Evolutionary conservation across 2,329 filamentous ascomycete species (phyloP).

Genomic region (Aureobasidium vineae): DNA sequence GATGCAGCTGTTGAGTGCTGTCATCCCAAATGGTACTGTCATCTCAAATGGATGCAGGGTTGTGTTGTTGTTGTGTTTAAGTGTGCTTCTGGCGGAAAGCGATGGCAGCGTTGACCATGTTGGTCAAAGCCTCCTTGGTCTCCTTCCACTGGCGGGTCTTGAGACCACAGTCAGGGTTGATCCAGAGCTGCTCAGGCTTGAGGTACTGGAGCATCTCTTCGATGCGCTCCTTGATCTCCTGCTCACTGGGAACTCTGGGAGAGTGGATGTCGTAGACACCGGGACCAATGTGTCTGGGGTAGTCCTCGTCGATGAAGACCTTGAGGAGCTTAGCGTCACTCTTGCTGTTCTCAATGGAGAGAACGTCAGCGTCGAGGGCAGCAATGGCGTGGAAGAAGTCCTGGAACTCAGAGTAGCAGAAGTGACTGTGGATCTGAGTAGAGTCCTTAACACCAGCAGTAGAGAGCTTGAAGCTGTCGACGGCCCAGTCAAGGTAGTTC

Average conservation of each 20-base stretch:
- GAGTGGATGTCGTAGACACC: conserved; percentile 99
- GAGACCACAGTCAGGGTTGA: conserved; percentile 98
- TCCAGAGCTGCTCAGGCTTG: conserved; percentile 98
- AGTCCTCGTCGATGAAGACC: conserved; percentile 96
- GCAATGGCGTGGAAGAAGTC: conserved; percentile 99
- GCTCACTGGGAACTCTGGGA: conserved; percentile 91
- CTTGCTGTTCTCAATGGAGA: conserved; percentile 99
- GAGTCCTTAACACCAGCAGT: conserved; percentile 90
- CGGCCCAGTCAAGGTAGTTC: conserved; percentile 95
- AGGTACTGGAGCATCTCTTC: conserved; percentile 96
- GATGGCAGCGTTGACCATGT: conserved; percentile 99
- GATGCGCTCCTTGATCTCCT: conserved; percentile 98
- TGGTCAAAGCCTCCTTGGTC: conserved; percentile 92
- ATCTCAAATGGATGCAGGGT: conserved; percentile 26
- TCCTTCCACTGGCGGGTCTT: conserved; percentile 99
- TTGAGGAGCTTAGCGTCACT: conserved; percentile 98
- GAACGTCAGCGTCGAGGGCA: conserved; percentile 94
- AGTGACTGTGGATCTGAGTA: conserved; percentile 99
- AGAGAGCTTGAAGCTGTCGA: conserved; percentile 95
- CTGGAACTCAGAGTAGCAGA: conserved; percentile 99
- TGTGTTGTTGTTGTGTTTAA: conserved; percentile 15
- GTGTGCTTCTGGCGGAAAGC: conserved; percentile 70
- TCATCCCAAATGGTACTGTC: conserved; percentile 14
- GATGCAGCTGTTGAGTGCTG: conserved; percentile 31
- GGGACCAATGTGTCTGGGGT: conserved; percentile 96